Evolutionary conservation across 2,329 filamentous ascomycete genomes (phyloP).

Genomic region (Calonectria hawksworthii): DNA sequence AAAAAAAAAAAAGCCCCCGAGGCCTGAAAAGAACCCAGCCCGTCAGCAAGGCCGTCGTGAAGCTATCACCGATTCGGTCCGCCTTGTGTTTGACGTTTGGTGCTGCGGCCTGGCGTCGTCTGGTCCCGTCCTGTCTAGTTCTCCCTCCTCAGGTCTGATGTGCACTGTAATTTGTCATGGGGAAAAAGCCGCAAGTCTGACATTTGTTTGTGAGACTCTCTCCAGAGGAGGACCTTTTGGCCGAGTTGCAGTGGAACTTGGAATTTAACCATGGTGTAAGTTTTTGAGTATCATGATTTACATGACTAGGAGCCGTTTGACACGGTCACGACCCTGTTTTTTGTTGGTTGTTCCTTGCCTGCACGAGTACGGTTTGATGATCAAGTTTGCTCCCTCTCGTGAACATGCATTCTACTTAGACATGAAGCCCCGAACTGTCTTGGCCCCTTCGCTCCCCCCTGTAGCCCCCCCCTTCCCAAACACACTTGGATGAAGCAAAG

Average conservation of each 20-base stretch:
- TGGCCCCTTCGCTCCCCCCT: neutral
- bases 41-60: constrained; percentile 6
- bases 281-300: neutral
- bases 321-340: neutral
- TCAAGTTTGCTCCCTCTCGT: neutral
- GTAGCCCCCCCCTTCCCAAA: neutral
- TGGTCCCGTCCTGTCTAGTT: constrained; percentile 14
- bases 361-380: neutral
- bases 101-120: neutral
- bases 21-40: constrained; percentile 11
- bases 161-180: neutral
- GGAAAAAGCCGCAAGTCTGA: constrained; percentile 1
- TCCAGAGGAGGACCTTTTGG: neutral
- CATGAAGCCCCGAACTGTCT: constrained; percentile 9
- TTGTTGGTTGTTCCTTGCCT: neutral
- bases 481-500: neutral
- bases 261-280: neutral
- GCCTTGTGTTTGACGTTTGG: constrained; percentile 12
- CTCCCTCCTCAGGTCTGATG: constrained; percentile 2
- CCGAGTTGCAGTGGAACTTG: neutral
- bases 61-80: constrained; percentile 19
- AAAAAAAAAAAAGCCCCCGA: neutral
- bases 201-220: neutral
- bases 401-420: neutral
- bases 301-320: neutral